These are phyloP conservation scores for Silene latifolia DNA, from an alignment of 148 eudicot species.

Conservation along the genomic window DNA sequence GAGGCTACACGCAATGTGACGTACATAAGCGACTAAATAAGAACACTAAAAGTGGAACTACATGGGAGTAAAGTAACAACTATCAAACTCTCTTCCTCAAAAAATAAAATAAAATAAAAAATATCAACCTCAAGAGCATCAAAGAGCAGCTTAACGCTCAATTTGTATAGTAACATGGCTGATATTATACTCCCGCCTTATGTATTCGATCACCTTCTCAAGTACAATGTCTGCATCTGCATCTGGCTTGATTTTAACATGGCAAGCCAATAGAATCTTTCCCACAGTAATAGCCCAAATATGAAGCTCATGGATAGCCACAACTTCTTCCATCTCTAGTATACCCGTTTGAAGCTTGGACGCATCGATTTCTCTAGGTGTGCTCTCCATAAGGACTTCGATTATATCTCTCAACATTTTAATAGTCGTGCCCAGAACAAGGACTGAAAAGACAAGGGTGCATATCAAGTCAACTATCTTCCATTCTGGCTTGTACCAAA, in stretches of 20 bases:
- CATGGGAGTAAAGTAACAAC: background rate
- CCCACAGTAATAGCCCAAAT: slow-evolving; percentile 98
- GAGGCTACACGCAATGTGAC: slow-evolving; percentile 16
- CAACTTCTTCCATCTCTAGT: slow-evolving; percentile 77
- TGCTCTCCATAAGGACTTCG: slow-evolving; percentile 94
- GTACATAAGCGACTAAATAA: background rate
- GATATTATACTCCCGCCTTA: slow-evolving; percentile 73
- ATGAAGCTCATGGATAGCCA: slow-evolving; percentile 86
- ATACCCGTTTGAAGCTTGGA: slow-evolving; percentile 70
- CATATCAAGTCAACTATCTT: slow-evolving; percentile 81
- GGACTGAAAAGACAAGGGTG: slow-evolving; percentile 71
- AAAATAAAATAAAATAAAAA: no score
- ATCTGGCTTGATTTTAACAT: slow-evolving; percentile 69
- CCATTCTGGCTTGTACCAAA: slow-evolving; percentile 93
- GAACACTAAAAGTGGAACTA: slow-evolving; percentile 5
- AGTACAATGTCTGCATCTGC: slow-evolving; percentile 84
- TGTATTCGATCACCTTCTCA: slow-evolving; percentile 73
- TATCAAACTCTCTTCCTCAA: background rate
- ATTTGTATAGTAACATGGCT: slow-evolving; percentile 90
- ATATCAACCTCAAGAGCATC: background rate
- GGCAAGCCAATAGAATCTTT: slow-evolving; percentile 81
- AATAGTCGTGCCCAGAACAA: slow-evolving; percentile 75
- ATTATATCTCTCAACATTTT: slow-evolving; percentile 75
- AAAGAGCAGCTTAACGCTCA: slow-evolving; percentile 40
- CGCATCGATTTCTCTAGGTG: slow-evolving; percentile 92